Conservation (phyloP, 805 yeast species). For the Helenozyma baotianmanensis region DNA sequence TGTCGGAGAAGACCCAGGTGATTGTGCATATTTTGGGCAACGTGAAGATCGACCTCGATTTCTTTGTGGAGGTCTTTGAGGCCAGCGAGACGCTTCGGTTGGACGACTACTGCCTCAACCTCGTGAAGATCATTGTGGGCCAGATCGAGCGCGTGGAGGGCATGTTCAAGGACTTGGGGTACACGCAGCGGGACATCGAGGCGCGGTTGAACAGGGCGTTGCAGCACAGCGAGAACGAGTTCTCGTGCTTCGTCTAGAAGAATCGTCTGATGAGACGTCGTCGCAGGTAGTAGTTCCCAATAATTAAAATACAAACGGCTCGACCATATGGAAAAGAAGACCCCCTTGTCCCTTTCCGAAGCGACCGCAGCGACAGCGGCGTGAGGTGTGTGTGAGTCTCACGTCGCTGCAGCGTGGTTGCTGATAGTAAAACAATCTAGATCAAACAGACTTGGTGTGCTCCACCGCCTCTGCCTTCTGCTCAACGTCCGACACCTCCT, state of each 20-base stretch:
- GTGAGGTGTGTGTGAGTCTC: too few species aligned
- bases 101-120: conserved; percentile 30
- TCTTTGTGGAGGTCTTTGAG: conserved; percentile 37
- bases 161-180: conserved; percentile 18
- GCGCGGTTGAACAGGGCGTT: conserved; percentile 23
- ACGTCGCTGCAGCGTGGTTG: too few species aligned
- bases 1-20: conserved; percentile 15
- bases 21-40: conserved; percentile 20
- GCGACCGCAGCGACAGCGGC: too few species aligned
- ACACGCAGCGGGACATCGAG: conserved; percentile 26
- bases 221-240: conserved; percentile 26
- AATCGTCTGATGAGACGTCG: too few species aligned
- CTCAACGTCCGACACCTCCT: too few species aligned
- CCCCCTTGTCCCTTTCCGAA: too few species aligned
- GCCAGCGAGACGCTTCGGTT: conserved; percentile 28
- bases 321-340: too few species aligned
- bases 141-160: conserved; percentile 23
- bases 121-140: conserved; percentile 28
- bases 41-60: conserved; percentile 34
- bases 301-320: too few species aligned
- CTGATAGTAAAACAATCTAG: too few species aligned
- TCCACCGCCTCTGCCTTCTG: too few species aligned
- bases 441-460: too few species aligned
- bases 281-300: too few species aligned
- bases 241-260: conserved; percentile 25